These are phyloP conservation scores for Sarcocystis neurona DNA, from an alignment of 169 alveolate species.

Conservation along the genomic window DNA sequence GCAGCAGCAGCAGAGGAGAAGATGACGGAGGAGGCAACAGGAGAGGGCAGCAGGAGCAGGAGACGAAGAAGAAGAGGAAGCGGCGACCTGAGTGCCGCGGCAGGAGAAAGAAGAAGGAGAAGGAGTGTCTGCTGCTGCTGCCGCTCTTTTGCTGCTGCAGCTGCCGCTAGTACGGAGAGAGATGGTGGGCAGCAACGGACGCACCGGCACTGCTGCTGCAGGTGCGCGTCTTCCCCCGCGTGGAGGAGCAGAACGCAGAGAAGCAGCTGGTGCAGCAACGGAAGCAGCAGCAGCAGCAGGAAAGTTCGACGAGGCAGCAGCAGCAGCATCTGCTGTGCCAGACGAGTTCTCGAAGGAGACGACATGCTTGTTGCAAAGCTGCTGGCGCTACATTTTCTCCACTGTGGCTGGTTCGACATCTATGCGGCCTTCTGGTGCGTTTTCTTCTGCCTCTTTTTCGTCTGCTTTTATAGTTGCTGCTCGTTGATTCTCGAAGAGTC, in stretches of 20 bases:
- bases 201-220: not conserved
- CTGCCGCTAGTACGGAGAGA: not conserved
- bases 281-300: not conserved
- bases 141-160: no score
- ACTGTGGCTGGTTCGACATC: slow-evolving; percentile 40
- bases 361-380: slow-evolving; percentile 30
- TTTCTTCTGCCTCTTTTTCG: no score
- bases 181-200: not conserved
- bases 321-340: not conserved
- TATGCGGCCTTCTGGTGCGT: slow-evolving; percentile 24
- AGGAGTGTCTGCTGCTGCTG: no score
- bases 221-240: not conserved
- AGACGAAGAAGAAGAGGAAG: no score
- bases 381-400: slow-evolving; percentile 13
- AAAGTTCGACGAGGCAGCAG: not conserved
- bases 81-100: no score
- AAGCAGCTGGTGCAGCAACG: not conserved
- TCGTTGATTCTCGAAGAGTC: no score
- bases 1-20: no score
- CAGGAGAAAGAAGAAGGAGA: no score
- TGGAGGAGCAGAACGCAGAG: no score
- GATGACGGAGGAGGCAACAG: no score
- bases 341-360: slow-evolving; percentile 6
- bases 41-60: no score
- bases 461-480: no score